Percentiles rank a stretch among this genome's conserved stretches.
Conservation (phyloP, 192 early-diverging fungal species). For the Umbelopsis sp. region DNA sequence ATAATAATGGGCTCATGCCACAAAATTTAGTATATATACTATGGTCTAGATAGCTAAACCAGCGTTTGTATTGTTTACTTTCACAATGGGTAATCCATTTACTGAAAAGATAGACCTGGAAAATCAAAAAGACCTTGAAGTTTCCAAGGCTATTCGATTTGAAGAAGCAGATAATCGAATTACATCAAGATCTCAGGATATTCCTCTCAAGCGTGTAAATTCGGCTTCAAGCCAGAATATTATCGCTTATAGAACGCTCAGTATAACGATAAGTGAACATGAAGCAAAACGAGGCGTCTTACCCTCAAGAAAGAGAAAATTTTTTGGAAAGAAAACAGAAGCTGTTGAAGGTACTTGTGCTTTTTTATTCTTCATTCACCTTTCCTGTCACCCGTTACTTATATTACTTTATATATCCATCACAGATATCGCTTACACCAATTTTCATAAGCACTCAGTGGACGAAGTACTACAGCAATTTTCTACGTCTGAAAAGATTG, state of each 20-base stretch:
- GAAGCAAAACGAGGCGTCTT: slow-evolving; percentile 24
- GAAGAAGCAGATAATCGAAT: background rate
- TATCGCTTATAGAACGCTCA: slow-evolving; percentile 51
- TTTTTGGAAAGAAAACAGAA: background rate
- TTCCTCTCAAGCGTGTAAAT: background rate
- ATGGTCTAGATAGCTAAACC: background rate
- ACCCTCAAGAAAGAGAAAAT: slow-evolving; percentile 10
- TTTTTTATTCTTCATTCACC: background rate
- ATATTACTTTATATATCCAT: background rate
- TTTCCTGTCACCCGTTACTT: background rate
- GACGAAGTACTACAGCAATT: slow-evolving; percentile 46
- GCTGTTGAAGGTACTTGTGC: background rate
- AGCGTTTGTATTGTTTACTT: background rate
- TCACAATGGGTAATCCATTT: background rate
- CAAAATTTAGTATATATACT: background rate
- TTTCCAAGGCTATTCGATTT: background rate
- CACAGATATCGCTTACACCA: slow-evolving; percentile 37
- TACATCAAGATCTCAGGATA: background rate
- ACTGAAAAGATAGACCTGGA: background rate
- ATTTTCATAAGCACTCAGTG: slow-evolving; percentile 47
- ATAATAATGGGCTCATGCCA: too few species aligned
- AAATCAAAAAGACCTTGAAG: background rate
- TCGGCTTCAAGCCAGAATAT: slow-evolving; percentile 21
- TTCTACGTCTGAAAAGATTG: slow-evolving; percentile 34
- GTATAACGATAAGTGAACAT: slow-evolving; percentile 46